These are phyloP conservation scores for Hymenoscyphus repandus DNA, from an alignment of 2,329 filamentous ascomycete genomes.

Conservation along the genomic window DNA sequence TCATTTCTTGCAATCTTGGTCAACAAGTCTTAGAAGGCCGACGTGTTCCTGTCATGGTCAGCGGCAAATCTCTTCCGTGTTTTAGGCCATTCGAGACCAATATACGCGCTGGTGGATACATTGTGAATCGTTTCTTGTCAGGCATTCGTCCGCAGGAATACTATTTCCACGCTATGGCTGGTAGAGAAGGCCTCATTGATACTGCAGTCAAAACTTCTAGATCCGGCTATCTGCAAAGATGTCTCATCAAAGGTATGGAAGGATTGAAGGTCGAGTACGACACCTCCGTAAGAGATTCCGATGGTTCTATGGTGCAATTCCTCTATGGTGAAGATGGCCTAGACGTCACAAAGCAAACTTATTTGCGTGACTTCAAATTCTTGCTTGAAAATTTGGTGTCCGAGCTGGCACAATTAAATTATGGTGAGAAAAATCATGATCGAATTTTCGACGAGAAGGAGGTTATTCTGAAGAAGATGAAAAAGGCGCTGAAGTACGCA, in stretches of 20 bases:
- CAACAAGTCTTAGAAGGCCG: constrained; percentile 95
- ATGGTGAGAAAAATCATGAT: constrained; percentile 49
- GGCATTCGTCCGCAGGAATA: constrained; percentile 97
- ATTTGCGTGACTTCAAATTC: constrained; percentile 86
- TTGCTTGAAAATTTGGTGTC: constrained; percentile 80
- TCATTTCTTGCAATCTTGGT: constrained; percentile 95
- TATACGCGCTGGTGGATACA: constrained; percentile 85
- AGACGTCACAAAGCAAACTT: constrained; percentile 90
- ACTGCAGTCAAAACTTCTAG: constrained; percentile 97
- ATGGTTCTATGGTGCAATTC: constrained; percentile 91
- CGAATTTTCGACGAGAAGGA: constrained; percentile 61
- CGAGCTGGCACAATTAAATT: constrained; percentile 69
- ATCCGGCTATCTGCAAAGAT: constrained; percentile 93
- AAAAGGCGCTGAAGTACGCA: constrained; percentile 71
- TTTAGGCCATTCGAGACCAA: constrained; percentile 90
- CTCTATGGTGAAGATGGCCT: constrained; percentile 94
- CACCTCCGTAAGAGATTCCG: constrained; percentile 86
- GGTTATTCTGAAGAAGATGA: constrained; percentile 63
- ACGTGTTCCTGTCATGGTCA: constrained; percentile 94
- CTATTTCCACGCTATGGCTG: constrained; percentile 99
- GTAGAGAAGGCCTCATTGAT: constrained; percentile 95
- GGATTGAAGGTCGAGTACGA: constrained; percentile 90
- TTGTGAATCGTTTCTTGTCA: constrained; percentile 94
- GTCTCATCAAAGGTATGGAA: constrained; percentile 98
- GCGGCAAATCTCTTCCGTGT: constrained; percentile 90